Evolutionary conservation across 2,329 filamentous ascomycete genomes (phyloP), one percentile per base, ranked within the genome.

Genomic region (Scortechinia acanthostroma): DNA sequence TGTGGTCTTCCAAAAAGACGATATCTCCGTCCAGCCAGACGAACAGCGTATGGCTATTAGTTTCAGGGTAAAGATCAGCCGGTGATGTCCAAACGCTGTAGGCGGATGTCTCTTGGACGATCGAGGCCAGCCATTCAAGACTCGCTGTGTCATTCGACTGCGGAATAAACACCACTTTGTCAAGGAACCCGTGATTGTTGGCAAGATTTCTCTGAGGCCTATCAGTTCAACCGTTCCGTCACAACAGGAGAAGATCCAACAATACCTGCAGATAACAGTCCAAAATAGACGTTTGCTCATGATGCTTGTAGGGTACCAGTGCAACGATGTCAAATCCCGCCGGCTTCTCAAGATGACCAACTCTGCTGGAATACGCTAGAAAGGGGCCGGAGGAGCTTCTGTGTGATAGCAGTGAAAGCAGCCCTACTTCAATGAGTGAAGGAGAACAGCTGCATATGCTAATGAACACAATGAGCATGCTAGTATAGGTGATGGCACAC

Each of bases 1-100:
- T 63, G 45, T 55, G 3, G 49, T 47, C 55, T 64, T 67, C 60
- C 51, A 62, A 53, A 45, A 65, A 66, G 46, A 70, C 50, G 3
- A 66, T 58, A 46, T 73, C 67, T 47, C 73, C 68, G 50, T 73
- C 65, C 40, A 72, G 59, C 45, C 59, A 62, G 37, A 71, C 59
- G n/a, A n/a, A n/a, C n/a, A n/a, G n/a, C n/a, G n/a, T n/a, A n/a
- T n/a, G n/a, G n/a, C n/a, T n/a, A n/a, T n/a, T n/a, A n/a, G n/a
- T n/a, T n/a, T n/a, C n/a, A n/a, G n/a, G n/a, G 43, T 71, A 72
- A 10, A 53, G 57, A 15, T 54, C 46, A 46, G 61, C 55, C n/a
- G 63, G 55, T 22, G 65, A 58, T 30, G 57, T 53, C 45, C 64
- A 60, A 33, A 57, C 60, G 45, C 61, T 62, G 50, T 73, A 71